Evolutionary conservation across 148 eudicot species (phyloP), one percentile per base, ranked within the genome.

Genomic region (Cornus controversa): DNA sequence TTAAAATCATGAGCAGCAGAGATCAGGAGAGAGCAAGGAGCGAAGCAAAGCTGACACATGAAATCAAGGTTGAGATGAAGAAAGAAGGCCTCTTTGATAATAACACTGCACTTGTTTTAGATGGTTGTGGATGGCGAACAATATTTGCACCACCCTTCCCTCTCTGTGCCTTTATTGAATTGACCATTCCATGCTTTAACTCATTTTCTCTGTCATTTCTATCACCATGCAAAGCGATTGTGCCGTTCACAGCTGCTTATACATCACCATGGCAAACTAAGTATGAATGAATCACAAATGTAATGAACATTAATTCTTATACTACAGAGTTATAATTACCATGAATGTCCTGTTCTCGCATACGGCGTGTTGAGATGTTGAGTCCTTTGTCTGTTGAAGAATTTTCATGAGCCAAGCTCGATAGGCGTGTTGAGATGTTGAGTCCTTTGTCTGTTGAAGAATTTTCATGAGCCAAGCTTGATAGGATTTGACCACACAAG

Each of bases 131-230:
- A 25, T 9, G 50, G 47, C 58, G 79, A 71, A 65, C 76, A 5
- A 81, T 15, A 68, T 76, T 81, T 45, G 72, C 79, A 24, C 79
- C 83, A 45, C 83, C 81, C 70, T 31, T 79, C 11, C 27, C 68
- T 74, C 47, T 45, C 45, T 69, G 75, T 20, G 63, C 64, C 70
- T 69, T 75, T 10, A 1, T 42, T 25, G 24, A 9, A 64, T 25
- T 9, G 18, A 11, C 69, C 31, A 27, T 27, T 53, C n/a, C 75
- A 8, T 16, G 25, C 28, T 10, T 8, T 5, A 54, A 34, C 3
- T 0, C 42, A 29, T 27, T 16, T 15, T 57, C 45, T 14, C 25
- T 54, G 0, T 20, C 65, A 13, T 54, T 31, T 15, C 22, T 14
- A 26, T 11, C 65, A 15, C 34, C 66, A 16, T 71, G 2, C 37